Evolutionary conservation across 495 filamentous ascomycete species (phyloP).

Genomic region (Annulohypoxylon bovei): DNA sequence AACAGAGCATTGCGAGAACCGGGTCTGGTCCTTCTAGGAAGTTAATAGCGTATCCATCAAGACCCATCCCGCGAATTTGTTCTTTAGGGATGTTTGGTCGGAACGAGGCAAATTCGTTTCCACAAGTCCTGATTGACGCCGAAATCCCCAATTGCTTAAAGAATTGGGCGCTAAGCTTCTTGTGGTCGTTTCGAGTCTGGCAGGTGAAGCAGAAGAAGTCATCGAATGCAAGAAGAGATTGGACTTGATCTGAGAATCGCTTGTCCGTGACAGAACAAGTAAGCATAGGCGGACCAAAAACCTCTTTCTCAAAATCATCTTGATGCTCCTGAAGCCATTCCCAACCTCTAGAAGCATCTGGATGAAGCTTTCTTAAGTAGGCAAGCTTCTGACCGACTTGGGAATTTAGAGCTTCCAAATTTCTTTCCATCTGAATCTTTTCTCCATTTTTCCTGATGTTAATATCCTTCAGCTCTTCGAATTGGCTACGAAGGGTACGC

Average conservation of each 20-base stretch:
- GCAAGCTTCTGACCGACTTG: constrained; percentile 77
- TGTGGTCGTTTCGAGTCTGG: constrained; percentile 77
- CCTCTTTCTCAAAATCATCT: constrained; percentile 76
- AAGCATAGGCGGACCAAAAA: constrained; percentile 87
- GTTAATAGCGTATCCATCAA: constrained; percentile 83
- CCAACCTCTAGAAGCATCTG: constrained; percentile 75
- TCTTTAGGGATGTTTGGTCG: constrained; percentile 63
- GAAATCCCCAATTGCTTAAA: constrained; percentile 65
- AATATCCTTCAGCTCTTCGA: constrained; percentile 38
- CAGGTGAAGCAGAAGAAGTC: constrained; percentile 80
- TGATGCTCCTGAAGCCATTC: constrained; percentile 81
- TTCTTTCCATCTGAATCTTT: constrained; percentile 49
- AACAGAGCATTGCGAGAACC: constrained; percentile 87
- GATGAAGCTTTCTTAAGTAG: constrained; percentile 65
- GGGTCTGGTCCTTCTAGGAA: constrained; percentile 82
- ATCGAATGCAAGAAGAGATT: constrained; percentile 69
- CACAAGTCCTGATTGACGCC: constrained; percentile 69
- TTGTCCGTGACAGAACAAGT: constrained; percentile 83
- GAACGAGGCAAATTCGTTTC: constrained; percentile 60
- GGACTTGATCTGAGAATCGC: constrained; percentile 76
- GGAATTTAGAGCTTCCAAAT: constrained; percentile 73
- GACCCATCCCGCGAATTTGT: constrained; percentile 67
- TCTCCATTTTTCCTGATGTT: constrained; percentile 38
- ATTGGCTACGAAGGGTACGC: constrained; percentile 48
- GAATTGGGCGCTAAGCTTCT: constrained; percentile 68